Evolutionary conservation across 1,139 yeast species (phyloP).

Genomic region (Candida dubliniensis): DNA sequence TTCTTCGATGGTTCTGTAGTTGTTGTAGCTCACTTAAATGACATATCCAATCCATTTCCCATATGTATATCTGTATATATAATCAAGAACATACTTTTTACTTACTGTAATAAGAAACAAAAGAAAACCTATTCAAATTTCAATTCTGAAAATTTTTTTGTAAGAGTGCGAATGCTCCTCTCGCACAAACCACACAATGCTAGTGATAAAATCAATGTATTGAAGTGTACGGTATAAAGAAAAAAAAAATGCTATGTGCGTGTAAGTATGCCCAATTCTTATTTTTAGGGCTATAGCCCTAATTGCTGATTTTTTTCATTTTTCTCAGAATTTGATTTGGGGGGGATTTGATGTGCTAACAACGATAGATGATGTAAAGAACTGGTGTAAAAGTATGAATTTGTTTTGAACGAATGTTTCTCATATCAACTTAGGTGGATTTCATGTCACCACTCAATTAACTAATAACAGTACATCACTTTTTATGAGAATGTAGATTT

Average conservation of each 20-base stretch:
- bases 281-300: slow-evolving; percentile 7
- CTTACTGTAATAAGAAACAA: slow-evolving; percentile 10
- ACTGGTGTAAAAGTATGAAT: no score
- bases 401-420: no score
- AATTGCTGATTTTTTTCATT: background rate
- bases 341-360: background rate
- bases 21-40: no score
- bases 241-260: slow-evolving; percentile 2
- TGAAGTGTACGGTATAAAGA: background rate
- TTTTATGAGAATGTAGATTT: background rate
- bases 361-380: background rate
- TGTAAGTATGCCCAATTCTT: background rate
- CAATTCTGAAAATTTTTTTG: slow-evolving; percentile 12
- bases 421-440: no score
- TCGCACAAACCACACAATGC: background rate
- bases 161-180: slow-evolving; percentile 5
- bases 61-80: background rate
- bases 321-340: background rate
- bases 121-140: slow-evolving; percentile 10
- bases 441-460: no score
- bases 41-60: background rate
- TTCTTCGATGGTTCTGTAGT: no score
- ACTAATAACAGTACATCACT: no score
- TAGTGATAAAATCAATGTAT: background rate
- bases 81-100: slow-evolving; percentile 12